phyloP scores from a whole-genome alignment of 148 eudicot species.

The Cornus controversa region DNA sequence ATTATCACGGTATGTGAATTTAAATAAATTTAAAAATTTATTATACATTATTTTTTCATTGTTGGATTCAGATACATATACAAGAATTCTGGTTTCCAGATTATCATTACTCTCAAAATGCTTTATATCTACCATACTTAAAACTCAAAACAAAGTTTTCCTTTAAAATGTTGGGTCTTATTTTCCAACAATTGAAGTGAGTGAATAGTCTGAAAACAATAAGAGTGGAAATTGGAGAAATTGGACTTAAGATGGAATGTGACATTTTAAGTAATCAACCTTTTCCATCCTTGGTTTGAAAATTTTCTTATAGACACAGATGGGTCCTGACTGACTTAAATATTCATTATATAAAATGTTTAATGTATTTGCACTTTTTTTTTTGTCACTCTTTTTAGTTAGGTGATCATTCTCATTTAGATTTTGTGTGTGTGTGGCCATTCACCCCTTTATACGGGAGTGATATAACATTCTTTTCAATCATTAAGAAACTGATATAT shows the following conservation, averaged over 20 bases:
- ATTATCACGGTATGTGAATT: background rate
- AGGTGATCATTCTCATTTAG: background rate
- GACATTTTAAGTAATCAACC: background rate
- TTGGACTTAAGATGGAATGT: background rate
- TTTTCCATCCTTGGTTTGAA: background rate
- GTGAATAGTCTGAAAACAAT: background rate
- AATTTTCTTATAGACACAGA: background rate
- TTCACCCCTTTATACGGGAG: background rate
- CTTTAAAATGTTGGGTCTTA: background rate
- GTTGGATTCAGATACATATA: background rate
- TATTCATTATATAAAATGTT: too few species aligned
- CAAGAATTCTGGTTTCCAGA: background rate
- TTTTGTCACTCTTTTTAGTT: background rate
- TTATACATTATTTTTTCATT: background rate
- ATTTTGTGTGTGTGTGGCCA: background rate
- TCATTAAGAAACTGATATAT: background rate
- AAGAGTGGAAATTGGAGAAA: background rate
- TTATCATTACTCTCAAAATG: background rate
- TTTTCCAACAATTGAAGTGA: background rate
- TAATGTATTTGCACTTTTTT: background rate
- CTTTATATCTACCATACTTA: background rate
- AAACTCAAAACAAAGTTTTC: background rate
- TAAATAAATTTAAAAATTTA: background rate
- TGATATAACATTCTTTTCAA: background rate
- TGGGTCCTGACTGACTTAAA: background rate